Evolutionary conservation across 345 rosid species (phyloP), one percentile per base, ranked within the genome.

Genomic region (Raphanus raphanistrum): DNA sequence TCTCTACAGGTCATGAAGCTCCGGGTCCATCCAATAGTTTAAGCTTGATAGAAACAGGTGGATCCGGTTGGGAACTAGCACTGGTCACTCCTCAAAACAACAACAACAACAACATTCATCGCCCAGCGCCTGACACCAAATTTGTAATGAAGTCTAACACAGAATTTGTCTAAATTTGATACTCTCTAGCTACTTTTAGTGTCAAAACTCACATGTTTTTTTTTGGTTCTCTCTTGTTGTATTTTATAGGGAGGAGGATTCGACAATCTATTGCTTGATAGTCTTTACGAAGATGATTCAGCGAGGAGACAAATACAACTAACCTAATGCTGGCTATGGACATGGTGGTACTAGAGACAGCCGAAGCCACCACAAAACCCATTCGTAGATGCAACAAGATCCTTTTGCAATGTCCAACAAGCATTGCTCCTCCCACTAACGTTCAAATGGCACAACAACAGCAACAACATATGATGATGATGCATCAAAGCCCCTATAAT

Each of bases 41-140:
- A 92, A 12, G 76, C 86, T 82, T 84, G 85, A 32, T 66, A 69
- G 80, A 75, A 75, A 77, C 83, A 41, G 74, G 84, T 81, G 93
- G 89, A 78, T 83, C 89, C 25, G 93, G 98, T 65, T 96, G 99
- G 99, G 99, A 95, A 82, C 76, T 95, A 35, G 97, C 98, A 16
- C 88, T 95, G 68, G 94, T 92, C 50, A 86, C 97, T 63, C 88
- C 94, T 83, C 91, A 96, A 31, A 90, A 96, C 85, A 86, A 92
- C 76, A 95, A 58, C 62, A 55, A 55, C 63, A 59, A 80, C 50
- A 87, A 73, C 77, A 87, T 29, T 74, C 61, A 60, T 69, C 75
- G 67, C 1, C 62, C 89, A 0, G 33, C 85, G 2, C 72, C 86
- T 72, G 77, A 88, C 58, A 91, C 87, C 78, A 96, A 90, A 84